Base-by-base conservation (phyloP, 768 basidiomycete species). In the Pholiota conissans region DNA sequence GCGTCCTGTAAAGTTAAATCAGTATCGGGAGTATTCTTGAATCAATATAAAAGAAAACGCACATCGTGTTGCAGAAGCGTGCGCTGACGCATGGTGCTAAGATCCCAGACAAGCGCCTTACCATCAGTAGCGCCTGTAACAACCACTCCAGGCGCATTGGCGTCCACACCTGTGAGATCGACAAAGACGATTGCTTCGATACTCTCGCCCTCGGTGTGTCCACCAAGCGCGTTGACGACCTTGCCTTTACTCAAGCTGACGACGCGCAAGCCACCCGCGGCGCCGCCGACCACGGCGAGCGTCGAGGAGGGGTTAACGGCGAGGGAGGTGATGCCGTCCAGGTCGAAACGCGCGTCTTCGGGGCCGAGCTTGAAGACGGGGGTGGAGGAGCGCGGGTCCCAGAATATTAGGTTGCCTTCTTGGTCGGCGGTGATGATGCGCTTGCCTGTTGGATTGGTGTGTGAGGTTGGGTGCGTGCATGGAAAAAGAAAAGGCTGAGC, bases 21-120 rank as follows among this genome's bases (percentile, higher is more conserved):
- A 34, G 57, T 51, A 62, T 58, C n/a, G n/a, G n/a, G n/a, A n/a
- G n/a, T n/a, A n/a, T 54, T 32, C 50, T 14, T 32, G 13, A 13
- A 32, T 51, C 24, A 27, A 24, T 29, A 58, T 35, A 28, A 30
- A 30, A 39, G 52, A 48, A 39, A 14, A 76, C 84, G 51, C 60
- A 95, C 95, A 71, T 86, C 77, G 66, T 98, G 95, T 60, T 88
- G 78, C 5, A 97, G 75, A 13, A 91, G 94, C 16, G 88, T 81
- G 55, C 97, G 83, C 51, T 95, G 69, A 60, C 90, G 81, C 81
- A 92, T 92, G 24, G 93, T 95, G 49, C 81, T 81, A 40, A 95
- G 79, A 74, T 99, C 97, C 95, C 96, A 99, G 30, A 98, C 86
- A 64, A 91, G 93, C 16, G 87, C 90, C 68, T 93, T 95, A 0